Evolutionary conservation across 805 yeast species (phyloP).

Genomic region (Ogataea salicorniae): DNA sequence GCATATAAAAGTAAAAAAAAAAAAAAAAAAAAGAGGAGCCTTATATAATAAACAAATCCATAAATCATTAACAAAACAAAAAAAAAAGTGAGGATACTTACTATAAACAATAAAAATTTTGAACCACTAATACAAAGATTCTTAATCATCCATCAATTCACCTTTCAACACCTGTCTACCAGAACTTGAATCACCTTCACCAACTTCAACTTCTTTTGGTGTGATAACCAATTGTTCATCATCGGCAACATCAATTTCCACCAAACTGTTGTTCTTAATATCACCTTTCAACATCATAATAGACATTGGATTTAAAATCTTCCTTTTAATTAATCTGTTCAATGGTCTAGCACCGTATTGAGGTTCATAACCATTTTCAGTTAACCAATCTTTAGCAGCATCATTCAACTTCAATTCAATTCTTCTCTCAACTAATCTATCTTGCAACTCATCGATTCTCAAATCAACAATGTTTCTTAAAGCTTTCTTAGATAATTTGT

Average conservation of each 20-base stretch:
- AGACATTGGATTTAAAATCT: conserved; percentile 86
- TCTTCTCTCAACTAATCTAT: conserved; percentile 72
- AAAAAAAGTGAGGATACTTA: too few relatives aligned
- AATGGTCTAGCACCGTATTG: conserved; percentile 95
- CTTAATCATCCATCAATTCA: background rate
- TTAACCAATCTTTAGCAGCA: conserved; percentile 71
- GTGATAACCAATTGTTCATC: conserved; percentile 25
- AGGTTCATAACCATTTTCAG: conserved; percentile 85
- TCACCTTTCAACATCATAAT: conserved; percentile 73
- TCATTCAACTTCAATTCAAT: conserved; percentile 50
- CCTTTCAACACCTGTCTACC: background rate
- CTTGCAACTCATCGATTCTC: conserved; percentile 75
- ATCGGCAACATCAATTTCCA: conserved; percentile 41
- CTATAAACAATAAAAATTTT: background rate
- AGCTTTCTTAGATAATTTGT: conserved; percentile 75
- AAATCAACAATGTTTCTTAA: conserved; percentile 79
- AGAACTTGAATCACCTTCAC: background rate
- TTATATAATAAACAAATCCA: too few relatives aligned
- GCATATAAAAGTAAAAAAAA: too few relatives aligned
- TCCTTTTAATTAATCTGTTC: conserved; percentile 81
- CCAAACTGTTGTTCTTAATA: conserved; percentile 53
- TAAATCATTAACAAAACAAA: background rate
- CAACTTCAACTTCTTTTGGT: background rate
- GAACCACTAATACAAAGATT: background rate
- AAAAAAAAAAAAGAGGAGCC: too few relatives aligned